Base-by-base conservation (phyloP, 148 eudicot genomes). In the Silene latifolia region DNA sequence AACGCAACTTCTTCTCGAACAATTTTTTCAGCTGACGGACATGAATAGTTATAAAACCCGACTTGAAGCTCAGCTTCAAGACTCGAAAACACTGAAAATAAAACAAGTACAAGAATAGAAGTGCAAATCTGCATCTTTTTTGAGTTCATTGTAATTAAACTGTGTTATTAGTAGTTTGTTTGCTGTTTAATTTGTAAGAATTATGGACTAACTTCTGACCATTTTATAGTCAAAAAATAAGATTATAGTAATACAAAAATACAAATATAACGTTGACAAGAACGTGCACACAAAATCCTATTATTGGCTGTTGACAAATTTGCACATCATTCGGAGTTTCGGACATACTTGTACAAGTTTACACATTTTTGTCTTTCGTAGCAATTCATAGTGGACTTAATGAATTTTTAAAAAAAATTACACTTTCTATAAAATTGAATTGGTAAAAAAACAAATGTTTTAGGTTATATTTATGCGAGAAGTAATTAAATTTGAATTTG, bases 1-100 rank as follows among this genome's bases (percentile, higher is more conserved):
- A 64, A 77, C n/a, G 58, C 61, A 54, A 89, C 93, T 73, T 83
- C 90, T 7, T 81, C 83, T 75, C 79, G 82, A 6, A 87, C 79
- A 47, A 87, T 81, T 10, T 72, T 42, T 80, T 89, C 88, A 2
- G 89, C 93, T 4, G 74, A 35, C 0, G 65, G 20, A 72, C 93
- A 89, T 17, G 76, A 63, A 56, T 27, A 58, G 18, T 5, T 9
- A 67, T 89, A 89, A 67, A 79, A 89, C 23, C 89, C 88, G 5
- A 75, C 73, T 76, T 82, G 75, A 71, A 89, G 89, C 65, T 74
- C 80, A 58, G 86, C 89, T 79, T 83, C 82, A 6, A 61, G 1
- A 46, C 71, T 67, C 8, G 27, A 67, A 23, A 67, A 67, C 8
- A 10, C 7, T 4, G 71, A 67, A 20, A 67, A 23, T 29, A 67